Base-by-base conservation (phyloP, 208 protist species). In the Spongospora subterranea region DNA sequence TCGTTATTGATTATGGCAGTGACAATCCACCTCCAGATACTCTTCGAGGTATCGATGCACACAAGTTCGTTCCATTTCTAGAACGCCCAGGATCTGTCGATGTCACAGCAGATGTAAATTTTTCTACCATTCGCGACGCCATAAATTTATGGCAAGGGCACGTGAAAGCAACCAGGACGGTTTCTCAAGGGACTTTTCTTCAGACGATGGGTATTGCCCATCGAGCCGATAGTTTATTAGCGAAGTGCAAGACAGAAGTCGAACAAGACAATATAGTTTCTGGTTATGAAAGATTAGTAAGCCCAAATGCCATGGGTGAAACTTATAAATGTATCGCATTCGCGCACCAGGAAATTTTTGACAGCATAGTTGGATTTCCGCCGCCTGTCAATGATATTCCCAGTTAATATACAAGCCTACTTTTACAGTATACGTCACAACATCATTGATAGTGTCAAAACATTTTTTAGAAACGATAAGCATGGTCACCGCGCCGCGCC, bases 1-100 rank as follows among this genome's bases (percentile, higher is more conserved):
- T 93, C 0, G 0, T 93, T 32, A 91, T 93, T 77, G 92, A 93
- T 89, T 93, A 93, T 60, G 92, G 92, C 38, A 24, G 43, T n/a
- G 89, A 92, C 77, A 45, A 35, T 20, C 45, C 45, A 35, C 11
- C 6, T 35, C 17, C 11, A 20, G 13, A 82, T 35, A 45, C 71
- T 39, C 35, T 82, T 82, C 71, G 71, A 40, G 71, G 71, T 82
- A n/a, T 82, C 13, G 35, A 43, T 43, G 11, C 11, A 17, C 71
- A 82, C n/a, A 6, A 82, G 71, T 82, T 82, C 71, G 71, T 82
- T 6, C 71, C 71, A 35, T 82, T 82, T n/a, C n/a, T 82, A n/a
- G 71, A 82, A 35, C n/a, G 40, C 6, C 71, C 71, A 20, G 71
- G 71, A 35, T n/a, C 11, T 45, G 71, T 82, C 35, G 71, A 82